Evolutionary conservation across 139 green algal species (phyloP).

Genomic region (Ettlia oleoabundans): DNA sequence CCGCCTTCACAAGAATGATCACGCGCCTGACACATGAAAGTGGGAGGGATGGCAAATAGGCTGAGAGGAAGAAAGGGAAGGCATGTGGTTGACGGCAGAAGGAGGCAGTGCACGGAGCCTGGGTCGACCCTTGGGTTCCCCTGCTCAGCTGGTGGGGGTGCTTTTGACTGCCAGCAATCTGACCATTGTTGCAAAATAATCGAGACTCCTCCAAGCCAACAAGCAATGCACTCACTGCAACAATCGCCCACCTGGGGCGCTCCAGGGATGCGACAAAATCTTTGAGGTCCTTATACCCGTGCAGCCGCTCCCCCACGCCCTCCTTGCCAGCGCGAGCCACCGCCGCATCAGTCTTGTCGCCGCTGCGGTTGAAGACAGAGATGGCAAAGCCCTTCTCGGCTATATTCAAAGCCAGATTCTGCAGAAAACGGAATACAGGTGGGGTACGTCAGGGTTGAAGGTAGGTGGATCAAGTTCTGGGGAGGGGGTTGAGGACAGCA

Average conservation of each 20-base stretch:
- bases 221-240: background rate
- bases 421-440: constrained; percentile 41
- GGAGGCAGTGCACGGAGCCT: no score
- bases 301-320: constrained; percentile 68
- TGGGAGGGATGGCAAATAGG: no score
- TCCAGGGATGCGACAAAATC: constrained; percentile 95
- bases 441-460: background rate
- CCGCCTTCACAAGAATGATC: constrained; percentile 98
- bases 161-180: no score
- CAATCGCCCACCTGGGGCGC: constrained; percentile 79
- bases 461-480: background rate
- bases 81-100: background rate
- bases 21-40: constrained; percentile 87
- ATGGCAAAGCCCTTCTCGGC: constrained; percentile 98
- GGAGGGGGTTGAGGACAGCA: no score
- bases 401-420: constrained; percentile 99
- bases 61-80: no score
- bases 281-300: constrained; percentile 90
- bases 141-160: no score
- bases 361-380: constrained; percentile 95
- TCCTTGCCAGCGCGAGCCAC: constrained; percentile 94
- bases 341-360: constrained; percentile 94
- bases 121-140: no score
- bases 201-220: no score
- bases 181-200: no score